Base-by-base conservation (phyloP, 768 basidiomycete species). In the Myochromella boudieri region DNA sequence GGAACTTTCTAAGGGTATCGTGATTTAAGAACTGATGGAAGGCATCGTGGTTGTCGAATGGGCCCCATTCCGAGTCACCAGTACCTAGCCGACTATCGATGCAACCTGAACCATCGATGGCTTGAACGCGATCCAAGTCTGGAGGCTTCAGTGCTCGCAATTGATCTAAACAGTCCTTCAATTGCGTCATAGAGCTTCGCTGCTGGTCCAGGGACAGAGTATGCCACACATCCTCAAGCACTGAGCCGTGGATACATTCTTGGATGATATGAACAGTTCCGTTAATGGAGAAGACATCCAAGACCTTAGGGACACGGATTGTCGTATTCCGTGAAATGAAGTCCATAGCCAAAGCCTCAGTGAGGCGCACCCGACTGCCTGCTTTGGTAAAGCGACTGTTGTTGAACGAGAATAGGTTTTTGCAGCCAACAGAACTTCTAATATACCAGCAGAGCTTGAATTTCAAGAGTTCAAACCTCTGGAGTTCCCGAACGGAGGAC, bases 251-350 rank as follows among this genome's bases (percentile, higher is more conserved):
- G 17, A 57, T 53, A 25, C 25, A 48, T 48, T 56, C 50, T 36
- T 52, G 50, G 24, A 55, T 28, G 37, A 56, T 47, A 26, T 54
- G 42, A 14, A 54, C 27, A 21, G 10, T 26, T 14, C 44, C 41
- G 20, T 46, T 17, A 34, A 53, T 33, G 17, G 43, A 27, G 28
- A 55, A 53, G 22, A 56, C 52, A 15, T 54, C 52, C 2, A 54
- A 31, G 21, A 59, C 37, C 9, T 36, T 40, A 15, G 55, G 55
- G 11, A 56, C 49, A 11, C 34, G 52, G 31, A 59, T 56, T 4
- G 43, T 40, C 7, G 54, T 50, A 40, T 54, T 44, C 42, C 31
- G 37, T 7, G 51, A 22, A 20, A 50, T 40, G 42, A 42, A 56
- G 12, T 53, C 28, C 43, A 49, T 56, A 11, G 46, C 33, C n/a